A percentile compares a stretch with the other conserved stretches of the same genome.
Evolutionary conservation across 257 asterid species (phyloP).

Genomic region (Jacaranda mimosifolia): DNA sequence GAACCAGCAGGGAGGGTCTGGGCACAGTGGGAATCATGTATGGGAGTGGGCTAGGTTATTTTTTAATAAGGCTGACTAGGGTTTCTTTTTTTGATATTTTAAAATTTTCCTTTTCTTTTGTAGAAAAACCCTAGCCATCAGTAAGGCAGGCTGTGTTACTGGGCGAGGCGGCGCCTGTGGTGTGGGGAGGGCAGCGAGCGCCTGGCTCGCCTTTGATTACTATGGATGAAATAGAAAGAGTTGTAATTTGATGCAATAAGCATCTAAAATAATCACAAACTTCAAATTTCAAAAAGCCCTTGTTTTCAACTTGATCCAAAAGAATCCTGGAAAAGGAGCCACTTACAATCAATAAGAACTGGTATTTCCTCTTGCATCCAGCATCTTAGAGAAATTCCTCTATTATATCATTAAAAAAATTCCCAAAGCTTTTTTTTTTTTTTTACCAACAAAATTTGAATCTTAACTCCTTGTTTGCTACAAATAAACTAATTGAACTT

Average conservation of each 20-base stretch:
- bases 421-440: background rate
- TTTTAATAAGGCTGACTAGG: too few species aligned
- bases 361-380: background rate
- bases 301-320: conserved; percentile 1
- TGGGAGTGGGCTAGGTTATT: too few species aligned
- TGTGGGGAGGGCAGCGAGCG: too few species aligned
- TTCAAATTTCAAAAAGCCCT: conserved; percentile 3
- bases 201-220: too few species aligned
- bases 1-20: too few species aligned
- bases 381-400: conserved; percentile 6
- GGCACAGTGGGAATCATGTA: too few species aligned
- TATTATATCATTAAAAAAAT: background rate
- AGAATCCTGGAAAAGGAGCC: conserved; percentile 5
- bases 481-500: conserved; percentile 10
- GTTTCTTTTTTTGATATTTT: too few species aligned
- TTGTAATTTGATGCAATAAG: background rate
- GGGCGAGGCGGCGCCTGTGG: too few species aligned
- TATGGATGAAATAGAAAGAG: background rate
- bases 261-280: conserved; percentile 20
- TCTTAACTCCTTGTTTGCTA: background rate
- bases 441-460: background rate
- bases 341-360: conserved; percentile 17
- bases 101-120: too few species aligned
- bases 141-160: too few species aligned
- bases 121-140: too few species aligned